Percentiles rank a stretch among this genome's conserved stretches.
These are phyloP conservation scores for Lolium perenne DNA, from an alignment of 176 grass and related monocot genomes.

Conservation along the genomic window DNA sequence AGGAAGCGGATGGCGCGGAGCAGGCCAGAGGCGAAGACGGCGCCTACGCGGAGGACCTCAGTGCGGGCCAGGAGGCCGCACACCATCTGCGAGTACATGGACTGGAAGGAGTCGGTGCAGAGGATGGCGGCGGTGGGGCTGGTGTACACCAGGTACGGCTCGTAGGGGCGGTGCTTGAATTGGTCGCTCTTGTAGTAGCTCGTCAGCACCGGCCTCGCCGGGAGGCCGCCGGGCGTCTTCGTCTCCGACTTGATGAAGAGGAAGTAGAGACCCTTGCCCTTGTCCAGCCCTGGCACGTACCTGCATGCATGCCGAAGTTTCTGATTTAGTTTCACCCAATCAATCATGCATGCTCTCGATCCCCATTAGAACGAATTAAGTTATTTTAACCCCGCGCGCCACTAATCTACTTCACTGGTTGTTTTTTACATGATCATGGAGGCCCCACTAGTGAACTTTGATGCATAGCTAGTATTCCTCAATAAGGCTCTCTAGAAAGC, in stretches of 20 bases:
- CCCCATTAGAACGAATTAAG: not conserved
- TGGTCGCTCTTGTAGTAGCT: conserved; percentile 99
- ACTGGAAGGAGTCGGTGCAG: conserved; percentile 92
- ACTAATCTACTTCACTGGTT: not conserved
- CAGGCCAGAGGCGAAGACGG: conserved; percentile 94
- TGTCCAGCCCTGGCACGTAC: conserved; percentile 80
- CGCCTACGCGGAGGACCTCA: conserved; percentile 93
- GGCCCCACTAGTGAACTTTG: not conserved
- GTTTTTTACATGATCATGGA: not conserved
- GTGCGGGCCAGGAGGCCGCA: conserved; percentile 73
- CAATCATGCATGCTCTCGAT: not conserved
- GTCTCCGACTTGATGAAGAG: conserved; percentile 96
- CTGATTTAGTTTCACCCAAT: not conserved
- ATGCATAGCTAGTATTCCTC: not conserved
- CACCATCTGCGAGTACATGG: conserved; percentile 94
- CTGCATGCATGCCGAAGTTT: conserved; percentile 40
- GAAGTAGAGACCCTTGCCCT: conserved; percentile 96
- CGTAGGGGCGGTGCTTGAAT: conserved; percentile 79
- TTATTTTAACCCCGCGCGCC: not conserved
- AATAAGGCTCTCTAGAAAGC: too few species aligned
- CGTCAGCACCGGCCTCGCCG: conserved; percentile 84
- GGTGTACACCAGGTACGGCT: conserved; percentile 87
- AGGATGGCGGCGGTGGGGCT: conserved; percentile 94
- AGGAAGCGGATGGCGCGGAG: conserved; percentile 96
- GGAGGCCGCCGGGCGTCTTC: conserved; percentile 75